These are phyloP conservation scores for Nannizziopsis barbatae DNA, from an alignment of 2,329 filamentous ascomycete genomes.

Conservation along the genomic window DNA sequence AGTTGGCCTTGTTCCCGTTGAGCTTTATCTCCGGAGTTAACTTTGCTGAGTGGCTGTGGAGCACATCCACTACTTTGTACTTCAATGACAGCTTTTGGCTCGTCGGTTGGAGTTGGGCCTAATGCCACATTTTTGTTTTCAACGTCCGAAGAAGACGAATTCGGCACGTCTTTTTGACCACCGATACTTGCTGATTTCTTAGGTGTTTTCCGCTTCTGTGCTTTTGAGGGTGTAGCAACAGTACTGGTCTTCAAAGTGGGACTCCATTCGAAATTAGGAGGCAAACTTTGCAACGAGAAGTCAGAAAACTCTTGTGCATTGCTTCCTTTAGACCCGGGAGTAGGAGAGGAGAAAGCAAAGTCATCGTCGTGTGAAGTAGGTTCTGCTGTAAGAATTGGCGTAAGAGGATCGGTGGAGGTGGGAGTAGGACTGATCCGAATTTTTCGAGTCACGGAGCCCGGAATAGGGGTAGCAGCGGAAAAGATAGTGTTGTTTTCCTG, in stretches of 20 bases:
- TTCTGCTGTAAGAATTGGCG: slow-evolving; percentile 33
- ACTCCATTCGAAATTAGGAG: slow-evolving; percentile 11
- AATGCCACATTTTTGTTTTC: neutral
- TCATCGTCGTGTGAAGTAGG: slow-evolving; percentile 33
- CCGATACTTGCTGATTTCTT: neutral
- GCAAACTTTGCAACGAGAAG: slow-evolving; percentile 10
- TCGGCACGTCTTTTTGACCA: neutral
- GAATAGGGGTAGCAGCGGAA: slow-evolving; percentile 43
- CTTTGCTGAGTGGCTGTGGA: too few relatives aligned
- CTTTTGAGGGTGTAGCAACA: neutral
- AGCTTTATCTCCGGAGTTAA: too few relatives aligned
- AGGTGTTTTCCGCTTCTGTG: neutral
- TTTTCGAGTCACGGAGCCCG: slow-evolving; percentile 23
- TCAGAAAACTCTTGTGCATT: slow-evolving; percentile 1
- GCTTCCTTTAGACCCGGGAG: slow-evolving; percentile 31
- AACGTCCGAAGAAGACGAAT: neutral
- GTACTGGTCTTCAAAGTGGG: slow-evolving; percentile 6
- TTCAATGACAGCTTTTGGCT: neutral
- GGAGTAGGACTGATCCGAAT: slow-evolving; percentile 17
- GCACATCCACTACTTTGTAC: too few relatives aligned
- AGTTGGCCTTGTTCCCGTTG: too few relatives aligned
- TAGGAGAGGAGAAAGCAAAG: slow-evolving; percentile 44
- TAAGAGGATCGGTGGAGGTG: slow-evolving; percentile 26
- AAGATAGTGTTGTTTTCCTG: slow-evolving; percentile 55
- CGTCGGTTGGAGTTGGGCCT: neutral